Percentiles rank a stretch among this genome's conserved stretches.
phyloP scores from a whole-genome alignment of 768 basidiomycete species.

The Leccinum arenicola region DNA sequence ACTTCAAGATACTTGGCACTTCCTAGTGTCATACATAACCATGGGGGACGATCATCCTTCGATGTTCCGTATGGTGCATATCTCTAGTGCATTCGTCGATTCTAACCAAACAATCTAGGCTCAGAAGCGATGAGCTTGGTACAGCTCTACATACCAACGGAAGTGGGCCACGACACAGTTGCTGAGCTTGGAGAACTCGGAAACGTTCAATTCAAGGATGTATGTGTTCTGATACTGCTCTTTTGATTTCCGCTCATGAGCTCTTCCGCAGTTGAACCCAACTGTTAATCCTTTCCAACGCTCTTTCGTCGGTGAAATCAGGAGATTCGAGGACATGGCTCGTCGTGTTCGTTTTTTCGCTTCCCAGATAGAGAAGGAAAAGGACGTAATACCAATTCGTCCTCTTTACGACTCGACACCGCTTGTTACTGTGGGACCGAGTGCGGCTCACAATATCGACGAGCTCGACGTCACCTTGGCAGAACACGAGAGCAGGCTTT shows the following conservation, averaged over 20 bases:
- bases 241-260: slow-evolving; percentile 3
- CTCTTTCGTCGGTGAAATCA: slow-evolving; percentile 94
- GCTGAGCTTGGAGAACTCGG: slow-evolving; percentile 94
- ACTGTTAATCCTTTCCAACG: slow-evolving; percentile 97
- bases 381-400: slow-evolving; percentile 77
- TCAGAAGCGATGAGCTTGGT: slow-evolving; percentile 99
- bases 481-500: slow-evolving; percentile 82
- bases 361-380: slow-evolving; percentile 82
- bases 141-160: slow-evolving; percentile 94
- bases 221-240: slow-evolving; percentile 38
- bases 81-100: neutral
- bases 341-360: slow-evolving; percentile 90
- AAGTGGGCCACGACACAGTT: slow-evolving; percentile 96
- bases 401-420: slow-evolving; percentile 85
- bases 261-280: slow-evolving; percentile 73
- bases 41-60: slow-evolving; percentile 85
- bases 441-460: slow-evolving; percentile 90
- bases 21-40: slow-evolving; percentile 1
- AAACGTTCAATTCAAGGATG: slow-evolving; percentile 96
- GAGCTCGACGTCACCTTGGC: slow-evolving; percentile 85
- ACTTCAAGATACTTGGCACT: neutral
- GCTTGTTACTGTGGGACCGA: slow-evolving; percentile 85
- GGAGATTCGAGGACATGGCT: slow-evolving; percentile 93
- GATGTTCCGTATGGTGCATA: slow-evolving; percentile 61
- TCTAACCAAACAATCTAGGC: slow-evolving; percentile 43